Evolutionary conservation across 306 rosid genomes (phyloP).

Genomic region (Dalbergia cultrata): DNA sequence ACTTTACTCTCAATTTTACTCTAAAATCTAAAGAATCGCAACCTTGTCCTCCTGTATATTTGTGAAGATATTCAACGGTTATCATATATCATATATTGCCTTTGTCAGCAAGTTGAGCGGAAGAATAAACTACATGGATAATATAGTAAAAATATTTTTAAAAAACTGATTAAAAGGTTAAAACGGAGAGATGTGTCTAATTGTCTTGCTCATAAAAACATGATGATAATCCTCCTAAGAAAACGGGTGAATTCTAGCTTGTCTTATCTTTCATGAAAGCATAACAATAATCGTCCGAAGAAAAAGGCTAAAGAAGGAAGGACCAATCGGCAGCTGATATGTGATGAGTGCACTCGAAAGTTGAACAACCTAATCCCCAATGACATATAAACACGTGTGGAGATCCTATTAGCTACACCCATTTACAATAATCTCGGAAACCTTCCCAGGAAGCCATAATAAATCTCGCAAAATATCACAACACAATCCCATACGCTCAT

Average conservation of each 20-base stretch:
- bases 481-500: background rate
- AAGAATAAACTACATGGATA: too few relatives aligned
- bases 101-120: too few relatives aligned
- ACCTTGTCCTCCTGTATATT: too few relatives aligned
- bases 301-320: background rate
- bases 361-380: constrained; percentile 4
- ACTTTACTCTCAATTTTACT: too few relatives aligned
- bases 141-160: too few relatives aligned
- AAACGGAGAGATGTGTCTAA: too few relatives aligned
- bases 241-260: background rate
- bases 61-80: too few relatives aligned
- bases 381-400: constrained; percentile 28
- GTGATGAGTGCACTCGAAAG: constrained; percentile 10
- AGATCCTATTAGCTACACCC: background rate
- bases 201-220: background rate
- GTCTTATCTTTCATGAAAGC: background rate
- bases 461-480: background rate
- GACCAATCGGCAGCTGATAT: background rate
- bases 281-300: background rate
- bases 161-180: too few relatives aligned
- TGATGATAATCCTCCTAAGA: background rate
- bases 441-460: background rate
- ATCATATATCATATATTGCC: too few relatives aligned
- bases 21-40: too few relatives aligned
- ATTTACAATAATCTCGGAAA: constrained; percentile 1